Evolutionary conservation across 805 yeast genomes (phyloP).

Genomic region (Metschnikowia picachoensis): DNA sequence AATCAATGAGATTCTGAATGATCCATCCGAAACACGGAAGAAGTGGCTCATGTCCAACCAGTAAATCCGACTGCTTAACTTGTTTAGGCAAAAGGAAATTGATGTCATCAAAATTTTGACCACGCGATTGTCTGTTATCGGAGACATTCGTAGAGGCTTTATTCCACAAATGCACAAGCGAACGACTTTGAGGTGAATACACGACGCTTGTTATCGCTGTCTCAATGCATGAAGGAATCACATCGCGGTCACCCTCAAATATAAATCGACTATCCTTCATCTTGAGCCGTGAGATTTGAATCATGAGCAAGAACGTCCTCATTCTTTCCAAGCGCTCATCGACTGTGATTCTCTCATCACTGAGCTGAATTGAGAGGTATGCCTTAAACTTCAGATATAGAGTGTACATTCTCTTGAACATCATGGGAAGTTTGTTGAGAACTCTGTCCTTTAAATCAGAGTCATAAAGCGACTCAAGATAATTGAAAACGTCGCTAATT

Average conservation of each 20-base stretch:
- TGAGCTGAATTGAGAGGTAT: slow-evolving; percentile 60
- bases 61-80: slow-evolving; percentile 26
- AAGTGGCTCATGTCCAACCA: slow-evolving; percentile 41
- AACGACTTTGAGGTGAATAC: slow-evolving; percentile 75
- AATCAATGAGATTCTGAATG: slow-evolving; percentile 69
- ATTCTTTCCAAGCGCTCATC: slow-evolving; percentile 65
- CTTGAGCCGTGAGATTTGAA: slow-evolving; percentile 62
- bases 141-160: slow-evolving; percentile 40
- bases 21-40: slow-evolving; percentile 94
- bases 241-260: slow-evolving; percentile 32
- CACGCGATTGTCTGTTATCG: slow-evolving; percentile 1
- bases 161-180: slow-evolving; percentile 66
- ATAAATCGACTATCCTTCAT: slow-evolving; percentile 50
- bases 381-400: slow-evolving; percentile 64
- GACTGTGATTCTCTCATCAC: slow-evolving; percentile 54
- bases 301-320: slow-evolving; percentile 60
- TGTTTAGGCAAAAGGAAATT: slow-evolving; percentile 29
- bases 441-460: slow-evolving; percentile 36
- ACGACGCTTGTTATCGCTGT: slow-evolving; percentile 71
- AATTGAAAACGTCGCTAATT: slow-evolving; percentile 65
- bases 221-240: slow-evolving; percentile 80
- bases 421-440: slow-evolving; percentile 55
- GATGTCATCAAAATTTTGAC: slow-evolving; percentile 24
- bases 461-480: slow-evolving; percentile 59
- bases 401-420: slow-evolving; percentile 61